These are phyloP conservation scores for Akanthomyces dipterigenus DNA, from an alignment of 2,329 filamentous ascomycete genomes.

Conservation along the genomic window DNA sequence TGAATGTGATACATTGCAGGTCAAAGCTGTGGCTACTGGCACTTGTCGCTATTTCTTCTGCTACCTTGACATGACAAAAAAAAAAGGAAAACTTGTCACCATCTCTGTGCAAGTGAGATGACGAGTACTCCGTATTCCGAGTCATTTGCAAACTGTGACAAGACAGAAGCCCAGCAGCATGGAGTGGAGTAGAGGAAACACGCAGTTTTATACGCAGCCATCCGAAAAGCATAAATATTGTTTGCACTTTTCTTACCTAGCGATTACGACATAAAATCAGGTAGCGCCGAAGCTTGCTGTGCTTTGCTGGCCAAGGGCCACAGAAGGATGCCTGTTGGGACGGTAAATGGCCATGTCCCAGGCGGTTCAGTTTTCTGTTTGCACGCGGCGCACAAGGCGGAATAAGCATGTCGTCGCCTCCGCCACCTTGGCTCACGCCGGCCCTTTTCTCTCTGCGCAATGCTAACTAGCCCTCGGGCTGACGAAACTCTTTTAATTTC, in stretches of 20 bases:
- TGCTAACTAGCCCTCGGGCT: no score
- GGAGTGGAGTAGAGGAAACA: neutral
- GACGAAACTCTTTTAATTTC: no score
- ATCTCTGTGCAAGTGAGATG: neutral
- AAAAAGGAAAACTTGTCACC: neutral
- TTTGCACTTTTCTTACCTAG: neutral
- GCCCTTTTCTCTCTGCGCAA: no score
- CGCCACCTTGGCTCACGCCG: no score
- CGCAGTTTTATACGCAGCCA: neutral
- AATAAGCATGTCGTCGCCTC: no score
- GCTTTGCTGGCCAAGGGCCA: neutral
- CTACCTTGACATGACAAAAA: no score
- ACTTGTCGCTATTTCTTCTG: neutral
- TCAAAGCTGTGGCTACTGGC: neutral
- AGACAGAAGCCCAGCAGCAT: neutral
- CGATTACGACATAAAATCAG: neutral
- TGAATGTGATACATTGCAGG: constrained; percentile 1
- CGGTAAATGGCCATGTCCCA: no score
- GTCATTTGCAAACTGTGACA: neutral
- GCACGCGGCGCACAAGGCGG: no score
- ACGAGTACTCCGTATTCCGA: neutral
- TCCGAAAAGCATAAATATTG: neutral
- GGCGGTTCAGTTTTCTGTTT: no score
- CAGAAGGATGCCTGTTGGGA: neutral
- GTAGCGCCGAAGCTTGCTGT: constrained; percentile 5